Conservation (phyloP, 1,284 basidiomycete genomes). For the Stygiomarasmius scandens region DNA sequence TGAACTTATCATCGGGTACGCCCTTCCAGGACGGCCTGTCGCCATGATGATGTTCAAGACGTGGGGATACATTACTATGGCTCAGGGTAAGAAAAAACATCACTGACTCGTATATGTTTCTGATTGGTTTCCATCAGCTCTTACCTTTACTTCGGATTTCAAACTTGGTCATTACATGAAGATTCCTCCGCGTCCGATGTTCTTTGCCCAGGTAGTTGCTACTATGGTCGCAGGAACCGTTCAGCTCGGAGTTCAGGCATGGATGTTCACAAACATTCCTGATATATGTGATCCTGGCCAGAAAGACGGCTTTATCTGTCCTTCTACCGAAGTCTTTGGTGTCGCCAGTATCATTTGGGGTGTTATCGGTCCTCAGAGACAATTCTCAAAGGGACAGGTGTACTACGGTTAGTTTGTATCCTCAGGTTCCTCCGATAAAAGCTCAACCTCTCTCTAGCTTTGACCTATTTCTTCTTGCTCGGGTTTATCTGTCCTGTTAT, state of each 20-base stretch:
- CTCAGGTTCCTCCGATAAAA: not conserved
- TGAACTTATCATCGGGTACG: conserved; percentile 49
- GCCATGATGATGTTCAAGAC: conserved; percentile 67
- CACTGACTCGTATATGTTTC: not conserved
- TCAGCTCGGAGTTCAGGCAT: conserved; percentile 47
- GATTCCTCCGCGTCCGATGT: conserved; percentile 52
- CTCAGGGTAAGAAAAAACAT: conserved; percentile 17
- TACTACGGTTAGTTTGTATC: conserved; percentile 33
- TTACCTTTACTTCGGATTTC: conserved; percentile 49
- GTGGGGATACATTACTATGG: conserved; percentile 49
- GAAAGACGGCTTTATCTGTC: conserved; percentile 27
- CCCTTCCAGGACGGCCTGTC: conserved; percentile 52
- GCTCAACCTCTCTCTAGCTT: conserved; percentile 5
- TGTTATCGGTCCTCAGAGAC: conserved; percentile 41
- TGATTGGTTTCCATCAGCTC: conserved; percentile 28
- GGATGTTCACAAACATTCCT: conserved; percentile 44
- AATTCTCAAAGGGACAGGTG: conserved; percentile 43
- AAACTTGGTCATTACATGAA: conserved; percentile 61
- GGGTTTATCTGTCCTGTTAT: conserved; percentile 46
- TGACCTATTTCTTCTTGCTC: conserved; percentile 45
- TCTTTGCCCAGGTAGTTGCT: conserved; percentile 42
- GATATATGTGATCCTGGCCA: conserved; percentile 23
- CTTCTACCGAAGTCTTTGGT: conserved; percentile 24
- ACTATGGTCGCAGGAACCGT: conserved; percentile 44
- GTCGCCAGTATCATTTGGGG: conserved; percentile 36